A percentile compares a stretch with the other conserved stretches of the same genome.
Conservation (phyloP, 257 asterid species). For the Solanum corneliomulleri region DNA sequence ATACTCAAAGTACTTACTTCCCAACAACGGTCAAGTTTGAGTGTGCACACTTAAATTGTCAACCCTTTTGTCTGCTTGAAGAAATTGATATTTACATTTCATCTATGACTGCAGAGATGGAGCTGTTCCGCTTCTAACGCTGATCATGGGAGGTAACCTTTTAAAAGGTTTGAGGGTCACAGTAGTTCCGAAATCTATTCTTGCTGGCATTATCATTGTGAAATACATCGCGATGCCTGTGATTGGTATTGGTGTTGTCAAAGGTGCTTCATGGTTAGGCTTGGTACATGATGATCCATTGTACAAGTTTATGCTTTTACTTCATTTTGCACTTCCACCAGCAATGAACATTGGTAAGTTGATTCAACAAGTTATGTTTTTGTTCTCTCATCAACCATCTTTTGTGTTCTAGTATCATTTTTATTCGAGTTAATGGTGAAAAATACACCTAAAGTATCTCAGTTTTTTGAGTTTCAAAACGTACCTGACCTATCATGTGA, state of each 20-base stretch:
- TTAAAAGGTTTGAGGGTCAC: conserved; percentile 51
- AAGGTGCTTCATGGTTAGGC: conserved; percentile 46
- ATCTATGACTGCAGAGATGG: conserved; percentile 49
- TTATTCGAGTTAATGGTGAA: background rate
- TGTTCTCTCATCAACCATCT: background rate
- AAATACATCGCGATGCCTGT: conserved; percentile 57
- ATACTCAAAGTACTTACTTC: background rate
- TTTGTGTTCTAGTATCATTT: background rate
- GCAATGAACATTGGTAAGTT: conserved; percentile 76
- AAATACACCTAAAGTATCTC: background rate
- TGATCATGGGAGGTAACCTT: conserved; percentile 80
- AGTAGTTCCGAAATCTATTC: conserved; percentile 37
- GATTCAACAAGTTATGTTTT: background rate
- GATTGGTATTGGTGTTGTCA: conserved; percentile 52
- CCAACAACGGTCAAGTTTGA: background rate
- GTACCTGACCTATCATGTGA: background rate
- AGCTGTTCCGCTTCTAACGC: conserved; percentile 69
- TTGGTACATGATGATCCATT: conserved; percentile 41
- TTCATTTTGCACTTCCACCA: conserved; percentile 80
- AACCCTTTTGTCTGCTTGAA: background rate
- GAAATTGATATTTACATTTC: background rate
- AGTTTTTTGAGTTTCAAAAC: background rate
- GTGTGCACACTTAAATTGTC: background rate
- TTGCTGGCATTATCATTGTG: conserved; percentile 44
- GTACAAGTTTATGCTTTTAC: conserved; percentile 61